Evolutionary conservation across 176 grass and related monocot genomes (phyloP), one percentile per base, ranked within the genome.

Genomic region (Cocos nucifera): DNA sequence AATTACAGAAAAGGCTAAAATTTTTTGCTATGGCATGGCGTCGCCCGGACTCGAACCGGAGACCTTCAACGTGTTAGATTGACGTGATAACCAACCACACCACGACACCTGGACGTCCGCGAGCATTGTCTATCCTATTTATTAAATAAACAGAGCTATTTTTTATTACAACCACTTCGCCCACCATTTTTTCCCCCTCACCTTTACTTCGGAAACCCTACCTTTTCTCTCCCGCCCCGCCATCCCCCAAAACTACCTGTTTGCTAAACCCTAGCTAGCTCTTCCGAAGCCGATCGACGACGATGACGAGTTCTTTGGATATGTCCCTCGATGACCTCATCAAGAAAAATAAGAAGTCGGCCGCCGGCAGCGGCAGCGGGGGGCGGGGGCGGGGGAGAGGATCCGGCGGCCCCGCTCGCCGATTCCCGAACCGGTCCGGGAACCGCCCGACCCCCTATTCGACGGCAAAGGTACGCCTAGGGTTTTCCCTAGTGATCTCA

Each of bases 261-360:
- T 44, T 44, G 8, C 35, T 44, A 44, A 44, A 44, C 1, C 35
- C 35, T 44, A 44, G 35, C 9, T 12, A 44, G 9, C 35, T 44
- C 35, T 44, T 14, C 9, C 35, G 9, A 44, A 10, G 35, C 35
- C 10, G 2, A 44, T 44, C 35, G 35, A 14, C 35, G 9, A 7
- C n/a, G 20, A 83, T 83, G 87, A 57, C 72, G 51, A 84, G 51
- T 51, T 17, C 79, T 54, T 79, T 90, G 21, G 82, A 90, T 69
- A 65, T 90, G 82, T 77, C 87, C 15, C 82, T 90, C 3, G 87
- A 86, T 28, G 87, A 90, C 66, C 75, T 90, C 75, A 86, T 90
- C 83, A 77, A 81, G 55, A 90, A 82, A 44, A 90, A 73, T 64
- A 83, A 86, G 51, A 56, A 44, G 62, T 27, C 29, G 14, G 12